Base-by-base conservation (phyloP, 768 basidiomycete genomes). In the Tylopilus felleus region DNA sequence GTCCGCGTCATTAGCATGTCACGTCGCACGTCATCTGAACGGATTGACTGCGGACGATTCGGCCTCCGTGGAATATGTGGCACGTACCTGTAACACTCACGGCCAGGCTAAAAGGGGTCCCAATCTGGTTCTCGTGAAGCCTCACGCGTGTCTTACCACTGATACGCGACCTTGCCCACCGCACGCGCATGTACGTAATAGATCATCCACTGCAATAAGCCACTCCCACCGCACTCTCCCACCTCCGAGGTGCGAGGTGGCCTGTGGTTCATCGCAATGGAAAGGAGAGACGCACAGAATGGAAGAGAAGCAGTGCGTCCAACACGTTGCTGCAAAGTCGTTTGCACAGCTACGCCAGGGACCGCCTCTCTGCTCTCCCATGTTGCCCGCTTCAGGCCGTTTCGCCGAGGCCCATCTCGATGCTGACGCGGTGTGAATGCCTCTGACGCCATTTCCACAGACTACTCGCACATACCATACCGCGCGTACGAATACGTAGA, bases 251-350 rank as follows among this genome's bases (percentile, higher is more conserved):
- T 28, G 45, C 33, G 38, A 50, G 39, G 31, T 1, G 33, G 38
- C 47, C 47, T 48, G 56, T 43, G 16, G 28, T n/a, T 44, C 60
- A 39, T 54, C 46, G 36, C 41, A 50, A 35, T 46, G 44, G 21
- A 52, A 27, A 38, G 47, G 47, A 39, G 9, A 27, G 13, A 55
- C 35, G 3, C 46, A 31, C 17, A 14, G 60, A 65, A 51, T 55
- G 50, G 57, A 57, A 49, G 35, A 13, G 59, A 58, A 55, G 56
- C 59, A 45, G 47, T 47, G 53, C 51, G 51, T 52, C 47, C 51
- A 59, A 65, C 65, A 67, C 65, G 65, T 67, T 67, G 39, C 41
- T 27, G 29, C 50, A 39, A 49, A n/a, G 16, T 50, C 33, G 31
- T 49, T 27, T 25, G 40, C 57, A 49, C 57, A 54, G 49, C 49